These are phyloP conservation scores for Mycena rosella DNA, from an alignment of 768 basidiomycete genomes.

Conservation along the genomic window DNA sequence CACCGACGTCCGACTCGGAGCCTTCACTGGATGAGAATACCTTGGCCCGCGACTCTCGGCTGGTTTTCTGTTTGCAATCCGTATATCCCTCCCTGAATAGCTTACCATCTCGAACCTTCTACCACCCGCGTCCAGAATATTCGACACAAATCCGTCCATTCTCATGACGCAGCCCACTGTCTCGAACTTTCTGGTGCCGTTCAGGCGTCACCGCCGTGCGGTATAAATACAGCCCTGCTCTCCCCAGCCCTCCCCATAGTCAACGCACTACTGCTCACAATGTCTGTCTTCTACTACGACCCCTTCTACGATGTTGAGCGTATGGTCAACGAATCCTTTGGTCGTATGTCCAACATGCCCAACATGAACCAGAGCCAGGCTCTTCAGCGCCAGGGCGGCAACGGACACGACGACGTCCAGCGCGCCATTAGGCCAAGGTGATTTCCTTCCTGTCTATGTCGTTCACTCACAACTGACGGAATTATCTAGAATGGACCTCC, in stretches of 20 bases:
- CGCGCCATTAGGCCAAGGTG: conserved; percentile 50
- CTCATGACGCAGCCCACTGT: not conserved
- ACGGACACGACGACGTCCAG: conserved; percentile 19
- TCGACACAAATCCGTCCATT: no score
- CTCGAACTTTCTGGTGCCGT: conserved; percentile 27
- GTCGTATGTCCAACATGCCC: conserved; percentile 22
- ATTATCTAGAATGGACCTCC: conserved; percentile 64
- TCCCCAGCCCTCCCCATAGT: not conserved
- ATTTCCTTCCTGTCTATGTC: not conserved
- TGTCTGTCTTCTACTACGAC: conserved; percentile 41
- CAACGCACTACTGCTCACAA: not conserved
- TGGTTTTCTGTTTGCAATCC: no score
- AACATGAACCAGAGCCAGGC: conserved; percentile 20
- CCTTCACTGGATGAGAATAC: no score
- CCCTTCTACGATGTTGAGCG: conserved; percentile 61
- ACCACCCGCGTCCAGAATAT: no score
- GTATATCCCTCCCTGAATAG: no score
- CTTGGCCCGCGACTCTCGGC: no score
- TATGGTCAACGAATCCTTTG: conserved; percentile 56
- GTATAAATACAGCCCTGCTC: conserved; percentile 19
- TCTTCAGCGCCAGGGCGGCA: conserved; percentile 24
- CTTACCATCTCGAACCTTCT: no score
- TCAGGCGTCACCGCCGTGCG: not conserved
- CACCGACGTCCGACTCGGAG: no score
- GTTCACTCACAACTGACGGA: not conserved